Percentiles rank a stretch among this genome's conserved stretches.
Conservation (phyloP, 1,139 yeast genomes). For the Geotrichum reessii region DNA sequence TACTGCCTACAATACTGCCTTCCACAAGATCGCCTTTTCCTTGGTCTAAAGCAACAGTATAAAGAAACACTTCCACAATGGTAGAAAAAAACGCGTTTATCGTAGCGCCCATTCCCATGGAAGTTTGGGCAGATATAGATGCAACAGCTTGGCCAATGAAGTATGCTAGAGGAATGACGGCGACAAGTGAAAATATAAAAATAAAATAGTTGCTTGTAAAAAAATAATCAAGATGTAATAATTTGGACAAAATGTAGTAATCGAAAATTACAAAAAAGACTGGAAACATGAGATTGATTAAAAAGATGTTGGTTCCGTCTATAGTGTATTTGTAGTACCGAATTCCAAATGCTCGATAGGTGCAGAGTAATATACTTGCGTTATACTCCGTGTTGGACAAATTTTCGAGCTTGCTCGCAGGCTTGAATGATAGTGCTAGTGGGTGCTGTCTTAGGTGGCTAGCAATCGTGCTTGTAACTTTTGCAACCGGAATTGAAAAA, state of each 20-base stretch:
- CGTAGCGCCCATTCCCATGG: conserved; percentile 98
- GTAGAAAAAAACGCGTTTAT: conserved; percentile 97
- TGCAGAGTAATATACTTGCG: conserved; percentile 57
- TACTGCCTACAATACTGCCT: conserved; percentile 95
- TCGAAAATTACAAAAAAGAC: conserved; percentile 82
- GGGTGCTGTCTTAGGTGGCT: conserved; percentile 88
- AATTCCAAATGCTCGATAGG: conserved; percentile 85
- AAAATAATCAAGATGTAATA: conserved; percentile 44
- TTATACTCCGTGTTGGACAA: conserved; percentile 20
- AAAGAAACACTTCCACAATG: conserved; percentile 83
- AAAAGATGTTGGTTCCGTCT: conserved; percentile 91
- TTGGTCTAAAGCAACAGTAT: conserved; percentile 85
- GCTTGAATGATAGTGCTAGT: conserved; percentile 66
- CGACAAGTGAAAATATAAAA: conserved; percentile 69
- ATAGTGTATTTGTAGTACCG: conserved; percentile 94
- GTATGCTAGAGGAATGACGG: conserved; percentile 90
- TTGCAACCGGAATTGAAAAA: conserved; percentile 91
- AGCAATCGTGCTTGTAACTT: conserved; percentile 58
- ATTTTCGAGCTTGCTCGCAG: conserved; percentile 43
- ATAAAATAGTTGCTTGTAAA: conserved; percentile 56
- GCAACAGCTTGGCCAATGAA: conserved; percentile 99
- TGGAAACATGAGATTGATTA: conserved; percentile 72
- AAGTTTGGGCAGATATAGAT: conserved; percentile 94
- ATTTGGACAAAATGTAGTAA: conserved; percentile 56
- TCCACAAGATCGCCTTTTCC: conserved; percentile 86